Conservation (phyloP, 2,329 filamentous ascomycete species). For the Pestalotiopsis fici region DNA sequence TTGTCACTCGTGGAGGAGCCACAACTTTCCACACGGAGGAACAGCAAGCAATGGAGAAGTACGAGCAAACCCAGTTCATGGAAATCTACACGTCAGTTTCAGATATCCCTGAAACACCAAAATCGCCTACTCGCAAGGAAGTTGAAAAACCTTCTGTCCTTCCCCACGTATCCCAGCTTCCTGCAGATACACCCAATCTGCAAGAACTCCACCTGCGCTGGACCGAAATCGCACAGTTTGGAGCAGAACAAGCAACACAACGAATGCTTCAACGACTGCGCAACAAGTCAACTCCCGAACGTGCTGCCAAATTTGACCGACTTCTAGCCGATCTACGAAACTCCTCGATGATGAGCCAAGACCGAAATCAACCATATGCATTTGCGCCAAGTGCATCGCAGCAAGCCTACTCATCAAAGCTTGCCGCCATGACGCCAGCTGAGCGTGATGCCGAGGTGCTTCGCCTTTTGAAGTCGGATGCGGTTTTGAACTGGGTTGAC, state of each 20-base stretch:
- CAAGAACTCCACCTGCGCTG: slow-evolving; percentile 52
- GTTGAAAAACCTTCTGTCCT: slow-evolving; percentile 18
- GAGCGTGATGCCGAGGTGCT: slow-evolving; percentile 39
- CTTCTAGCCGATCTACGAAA: slow-evolving; percentile 17
- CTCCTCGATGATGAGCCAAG: neutral
- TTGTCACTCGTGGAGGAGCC: slow-evolving; percentile 54
- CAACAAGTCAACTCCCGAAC: slow-evolving; percentile 32
- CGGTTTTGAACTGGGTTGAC: slow-evolving; percentile 43
- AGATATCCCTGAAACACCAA: slow-evolving; percentile 58
- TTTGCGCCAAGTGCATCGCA: neutral
- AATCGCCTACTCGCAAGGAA: slow-evolving; percentile 47
- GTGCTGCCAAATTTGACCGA: slow-evolving; percentile 23
- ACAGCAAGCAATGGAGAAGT: slow-evolving; percentile 55
- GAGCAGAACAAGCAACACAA: slow-evolving; percentile 41
- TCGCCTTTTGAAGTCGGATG: slow-evolving; percentile 44
- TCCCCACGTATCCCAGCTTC: slow-evolving; percentile 35
- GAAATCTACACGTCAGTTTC: slow-evolving; percentile 55
- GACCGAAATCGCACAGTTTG: slow-evolving; percentile 45
- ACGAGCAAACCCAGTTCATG: slow-evolving; percentile 62
- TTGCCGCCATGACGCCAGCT: slow-evolving; percentile 28
- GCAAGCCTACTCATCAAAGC: neutral
- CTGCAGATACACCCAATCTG: slow-evolving; percentile 39
- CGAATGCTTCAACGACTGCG: slow-evolving; percentile 46
- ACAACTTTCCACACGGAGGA: slow-evolving; percentile 54
- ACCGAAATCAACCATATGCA: neutral